A percentile compares a stretch with the other conserved stretches of the same genome.
These are phyloP conservation scores for Aspergillus avenaceus DNA, from an alignment of 495 filamentous ascomycete species.

Conservation along the genomic window DNA sequence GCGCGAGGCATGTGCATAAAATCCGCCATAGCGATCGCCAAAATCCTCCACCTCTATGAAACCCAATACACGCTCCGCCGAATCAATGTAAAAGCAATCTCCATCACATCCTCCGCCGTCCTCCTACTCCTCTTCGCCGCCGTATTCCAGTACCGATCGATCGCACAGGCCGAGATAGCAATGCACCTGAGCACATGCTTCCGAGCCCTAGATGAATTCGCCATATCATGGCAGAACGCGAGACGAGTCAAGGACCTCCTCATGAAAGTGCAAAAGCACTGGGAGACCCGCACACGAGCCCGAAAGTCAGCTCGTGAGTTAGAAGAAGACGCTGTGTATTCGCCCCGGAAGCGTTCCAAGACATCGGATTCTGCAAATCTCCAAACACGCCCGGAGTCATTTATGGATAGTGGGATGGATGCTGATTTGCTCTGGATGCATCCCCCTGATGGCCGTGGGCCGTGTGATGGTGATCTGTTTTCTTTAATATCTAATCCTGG, in stretches of 20 bases:
- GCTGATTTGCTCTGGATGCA: too few species aligned
- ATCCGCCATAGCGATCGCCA: slow-evolving; percentile 20
- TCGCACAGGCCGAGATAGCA: neutral
- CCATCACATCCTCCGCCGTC: slow-evolving; percentile 23
- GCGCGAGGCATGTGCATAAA: slow-evolving; percentile 24
- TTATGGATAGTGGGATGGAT: too few species aligned
- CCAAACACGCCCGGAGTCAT: too few species aligned
- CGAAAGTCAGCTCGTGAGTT: too few species aligned
- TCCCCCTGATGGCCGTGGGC: too few species aligned
- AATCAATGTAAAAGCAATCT: slow-evolving; percentile 20
- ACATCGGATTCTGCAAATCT: too few species aligned
- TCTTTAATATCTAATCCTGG: too few species aligned
- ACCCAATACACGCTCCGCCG: slow-evolving; percentile 28
- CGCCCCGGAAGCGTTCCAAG: too few species aligned
- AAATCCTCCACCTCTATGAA: slow-evolving; percentile 35
- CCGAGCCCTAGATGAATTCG: slow-evolving; percentile 19
- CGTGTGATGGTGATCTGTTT: too few species aligned
- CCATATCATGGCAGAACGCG: slow-evolving; percentile 14
- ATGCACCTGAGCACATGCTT: slow-evolving; percentile 13
- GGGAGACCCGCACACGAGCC: too few species aligned
- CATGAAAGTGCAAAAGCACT: too few species aligned
- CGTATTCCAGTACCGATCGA: slow-evolving; percentile 1
- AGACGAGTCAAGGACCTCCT: slow-evolving; percentile 16
- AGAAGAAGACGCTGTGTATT: too few species aligned
- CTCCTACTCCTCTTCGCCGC: slow-evolving; percentile 11